Base-by-base conservation (phyloP, 352 stramenopile species). In the Bremia lactucae region DNA sequence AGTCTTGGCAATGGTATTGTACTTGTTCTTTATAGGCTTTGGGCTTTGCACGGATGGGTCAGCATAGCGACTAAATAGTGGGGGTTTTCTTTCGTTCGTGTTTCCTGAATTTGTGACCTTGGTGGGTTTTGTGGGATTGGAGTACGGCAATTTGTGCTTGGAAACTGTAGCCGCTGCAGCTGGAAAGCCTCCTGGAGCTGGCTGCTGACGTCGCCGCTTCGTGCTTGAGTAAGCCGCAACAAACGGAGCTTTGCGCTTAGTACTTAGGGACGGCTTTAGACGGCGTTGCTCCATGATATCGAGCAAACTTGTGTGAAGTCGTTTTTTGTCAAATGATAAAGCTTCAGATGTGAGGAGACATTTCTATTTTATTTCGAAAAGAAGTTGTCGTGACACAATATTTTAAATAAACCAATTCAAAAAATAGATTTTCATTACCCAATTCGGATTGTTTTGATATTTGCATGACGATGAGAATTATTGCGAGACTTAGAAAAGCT, bases 21-120 rank as follows among this genome's bases (percentile, higher is more conserved):
- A 11, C 18, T 40, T 20, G n/a, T 34, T 39, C 16, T 52, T 45
- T 14, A 39, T 9, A 26, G 25, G 33, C 33, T 26, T 37, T 7
- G 54, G 49, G 36, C 49, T 63, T 16, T 49, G 41, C 7, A 53
- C 46, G 2, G 24, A 52, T 0, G 38, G 38, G 29, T 58, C 49
- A n/a, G 35, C 41, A 38, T 49, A 35, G 39, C 59, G 24, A 28
- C 55, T 62, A 29, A 65, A 65, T 16, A 65, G 38, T 18, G 46
- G 18, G 1, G 53, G 3, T 3, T 42, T n/a, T n/a, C n/a, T 28
- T 23, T 55, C 34, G 16, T 11, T 6, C 15, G 52, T 48, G 8
- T 48, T 25, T 18, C 35, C 23, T 4, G 4, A 13, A 19, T 37
- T n/a, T n/a, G n/a, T 43, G 1, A 9, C 2, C 8, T 36, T 19